phyloP scores from a whole-genome alignment of 805 yeast genomes.

The Kregervanrija delftensis region DNA sequence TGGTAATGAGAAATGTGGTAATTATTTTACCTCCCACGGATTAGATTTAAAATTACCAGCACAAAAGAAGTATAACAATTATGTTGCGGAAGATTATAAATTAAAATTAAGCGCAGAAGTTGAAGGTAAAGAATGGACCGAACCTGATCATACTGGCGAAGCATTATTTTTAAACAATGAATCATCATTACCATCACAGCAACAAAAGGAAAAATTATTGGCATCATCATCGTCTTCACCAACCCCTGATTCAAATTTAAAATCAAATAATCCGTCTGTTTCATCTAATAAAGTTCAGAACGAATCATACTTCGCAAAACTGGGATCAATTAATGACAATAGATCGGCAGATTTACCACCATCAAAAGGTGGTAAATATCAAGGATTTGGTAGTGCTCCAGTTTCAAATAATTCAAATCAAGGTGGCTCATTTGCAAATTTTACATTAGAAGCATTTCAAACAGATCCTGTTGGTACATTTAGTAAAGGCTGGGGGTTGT shows the following conservation, averaged over 20 bases:
- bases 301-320: conserved; percentile 73
- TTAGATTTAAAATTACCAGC: conserved; percentile 58
- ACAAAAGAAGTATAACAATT: conserved; percentile 74
- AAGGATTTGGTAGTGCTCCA: conserved; percentile 86
- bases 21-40: conserved; percentile 67
- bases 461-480: conserved; percentile 87
- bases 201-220: neutral
- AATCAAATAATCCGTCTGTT: neutral
- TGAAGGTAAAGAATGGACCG: conserved; percentile 64
- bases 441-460: conserved; percentile 65
- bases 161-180: conserved; percentile 28
- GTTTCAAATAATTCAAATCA: conserved; percentile 27
- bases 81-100: conserved; percentile 92
- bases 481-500: conserved; percentile 89
- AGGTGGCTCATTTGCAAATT: conserved; percentile 41
- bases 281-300: conserved; percentile 42
- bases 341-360: conserved; percentile 83
- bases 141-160: conserved; percentile 53
- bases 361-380: conserved; percentile 87
- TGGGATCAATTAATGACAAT: conserved; percentile 65
- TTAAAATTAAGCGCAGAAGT: conserved; percentile 67
- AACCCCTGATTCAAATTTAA: neutral
- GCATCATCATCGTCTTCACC: conserved; percentile 1
- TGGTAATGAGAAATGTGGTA: conserved; percentile 73
- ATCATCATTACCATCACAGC: neutral